Evolutionary conservation across 768 basidiomycete genomes (phyloP).

Genomic region (Crassisporium funariophilum): DNA sequence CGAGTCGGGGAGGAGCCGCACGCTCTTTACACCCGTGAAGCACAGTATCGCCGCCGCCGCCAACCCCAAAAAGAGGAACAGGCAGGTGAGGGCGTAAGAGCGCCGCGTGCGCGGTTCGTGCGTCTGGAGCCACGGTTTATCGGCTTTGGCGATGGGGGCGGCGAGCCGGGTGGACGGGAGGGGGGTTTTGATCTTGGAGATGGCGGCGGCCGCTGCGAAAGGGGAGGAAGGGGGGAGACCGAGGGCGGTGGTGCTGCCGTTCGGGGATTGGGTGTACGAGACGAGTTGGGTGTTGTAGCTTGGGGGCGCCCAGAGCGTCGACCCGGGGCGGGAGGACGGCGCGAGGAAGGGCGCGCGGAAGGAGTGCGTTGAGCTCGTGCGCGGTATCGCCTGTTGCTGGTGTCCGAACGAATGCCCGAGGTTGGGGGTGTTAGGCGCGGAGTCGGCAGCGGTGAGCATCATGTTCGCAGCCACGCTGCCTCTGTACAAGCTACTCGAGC

Average conservation of each 20-base stretch:
- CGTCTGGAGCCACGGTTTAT: slow-evolving; percentile 64
- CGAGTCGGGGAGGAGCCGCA: slow-evolving; percentile 44
- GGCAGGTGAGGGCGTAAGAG: slow-evolving; percentile 51
- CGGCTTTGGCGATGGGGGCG: slow-evolving; percentile 48
- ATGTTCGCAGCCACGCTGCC: slow-evolving; percentile 46
- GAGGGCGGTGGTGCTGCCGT: slow-evolving; percentile 29
- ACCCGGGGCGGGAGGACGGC: slow-evolving; percentile 66
- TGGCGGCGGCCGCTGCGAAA: slow-evolving; percentile 13
- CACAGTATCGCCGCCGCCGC: slow-evolving; percentile 52
- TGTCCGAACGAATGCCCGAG: too few relatives aligned
- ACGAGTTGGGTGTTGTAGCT: slow-evolving; percentile 32
- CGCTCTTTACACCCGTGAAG: slow-evolving; percentile 51
- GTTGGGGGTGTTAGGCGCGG: slow-evolving; percentile 11
- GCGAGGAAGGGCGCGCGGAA: slow-evolving; percentile 74
- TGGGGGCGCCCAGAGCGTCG: slow-evolving; percentile 64
- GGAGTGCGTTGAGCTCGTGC: slow-evolving; percentile 44
- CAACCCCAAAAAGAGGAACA: slow-evolving; percentile 55
- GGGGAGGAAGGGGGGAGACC: slow-evolving; percentile 14
- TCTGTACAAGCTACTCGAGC: slow-evolving; percentile 43
- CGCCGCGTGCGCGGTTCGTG: slow-evolving; percentile 34
- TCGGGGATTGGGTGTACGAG: slow-evolving; percentile 17
- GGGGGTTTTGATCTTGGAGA: slow-evolving; percentile 39
- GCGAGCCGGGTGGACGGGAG: slow-evolving; percentile 51
- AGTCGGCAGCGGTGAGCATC: slow-evolving; percentile 16
- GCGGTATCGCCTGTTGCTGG: slow-evolving; percentile 43